Base-by-base conservation (phyloP, 768 basidiomycete species). In the Macrolepiota fuliginosa region DNA sequence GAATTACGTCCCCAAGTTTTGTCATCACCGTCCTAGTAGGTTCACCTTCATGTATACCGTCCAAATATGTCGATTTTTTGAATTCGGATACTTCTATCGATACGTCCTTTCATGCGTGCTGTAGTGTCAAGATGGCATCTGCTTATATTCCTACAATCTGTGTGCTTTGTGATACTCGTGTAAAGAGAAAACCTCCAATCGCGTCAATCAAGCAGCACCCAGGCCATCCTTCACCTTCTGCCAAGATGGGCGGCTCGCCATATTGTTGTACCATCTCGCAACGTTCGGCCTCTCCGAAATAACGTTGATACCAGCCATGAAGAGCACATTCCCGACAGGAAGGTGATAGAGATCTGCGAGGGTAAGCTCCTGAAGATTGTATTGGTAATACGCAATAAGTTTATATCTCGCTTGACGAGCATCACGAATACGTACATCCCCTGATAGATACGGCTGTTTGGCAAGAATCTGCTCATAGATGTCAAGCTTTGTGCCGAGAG, bases 231-330 rank as follows among this genome's bases (percentile, higher is more conserved):
- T 80, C 19, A 84, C 77, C 4, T 77, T 77, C 60, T 71, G 64
- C 85, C 84, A 86, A 6, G 83, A 74, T 11, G 76, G 73, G 49
- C 83, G 77, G 3, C 75, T 69, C 10, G 71, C 70, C 52, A 86
- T 71, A 22, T 70, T 67, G 10, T 72, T 60, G 51, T 67, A 70
- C 72, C 73, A 76, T 45, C 67, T 78, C 0, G 73, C 62, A 3
- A 85, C 76, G 62, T 83, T 81, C 7, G 80, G 79, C 64, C 74
- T 73, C 22, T 71, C 64, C 42, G 68, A 68, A n/a, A 81, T 63
- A 11, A 76, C 61, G 6, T 72, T 65, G 36, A 65, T 61, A 1
- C 74, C 76, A 2, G 63, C 61, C 0, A 9, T 11, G n/a, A 46
- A 56, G 37, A 74, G 65, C 54, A 66, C 10, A 1, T 60, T 17